Conservation (phyloP, 176 grass and related monocot species). For the Bonia amplexicaulis region DNA sequence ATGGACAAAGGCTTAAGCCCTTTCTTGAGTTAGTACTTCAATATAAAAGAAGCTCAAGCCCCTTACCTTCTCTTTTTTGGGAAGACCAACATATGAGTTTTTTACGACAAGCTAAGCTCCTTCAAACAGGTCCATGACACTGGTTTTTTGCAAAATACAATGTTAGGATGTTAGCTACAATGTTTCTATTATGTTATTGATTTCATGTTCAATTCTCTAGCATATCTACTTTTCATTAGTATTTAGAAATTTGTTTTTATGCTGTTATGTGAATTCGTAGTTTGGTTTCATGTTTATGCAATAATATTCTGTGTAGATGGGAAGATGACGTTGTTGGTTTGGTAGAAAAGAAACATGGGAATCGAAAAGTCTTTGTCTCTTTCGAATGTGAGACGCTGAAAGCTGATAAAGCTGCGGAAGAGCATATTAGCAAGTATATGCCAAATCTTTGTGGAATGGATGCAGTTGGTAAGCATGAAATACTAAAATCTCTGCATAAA, state of each 20-base stretch:
- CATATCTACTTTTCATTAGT: not conserved
- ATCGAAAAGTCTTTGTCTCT: constrained; percentile 47
- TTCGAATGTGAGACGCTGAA: constrained; percentile 85
- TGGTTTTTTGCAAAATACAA: not conserved
- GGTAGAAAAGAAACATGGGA: constrained; percentile 68
- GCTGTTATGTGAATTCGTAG: not conserved
- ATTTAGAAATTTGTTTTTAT: not conserved
- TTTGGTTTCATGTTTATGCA: not conserved
- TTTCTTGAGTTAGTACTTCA: not conserved
- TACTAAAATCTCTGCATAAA: not conserved
- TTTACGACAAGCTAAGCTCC: not conserved
- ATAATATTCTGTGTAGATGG: constrained; percentile 45
- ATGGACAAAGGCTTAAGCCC: not conserved
- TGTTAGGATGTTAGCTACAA: not conserved
- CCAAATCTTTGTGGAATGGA: constrained; percentile 65
- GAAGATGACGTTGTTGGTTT: constrained; percentile 75
- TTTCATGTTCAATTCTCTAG: not conserved
- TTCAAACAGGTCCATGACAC: not conserved
- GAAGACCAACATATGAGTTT: not conserved
- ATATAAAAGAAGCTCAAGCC: not conserved
- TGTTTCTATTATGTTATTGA: not conserved
- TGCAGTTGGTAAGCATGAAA: constrained; percentile 70
- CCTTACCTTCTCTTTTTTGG: not conserved
- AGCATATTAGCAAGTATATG: constrained; percentile 81
- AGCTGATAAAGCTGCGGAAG: constrained; percentile 74